A percentile compares a stretch with the other conserved stretches of the same genome.
Conservation (phyloP, 2,329 filamentous ascomycete genomes). For the Tolypocladium album region DNA sequence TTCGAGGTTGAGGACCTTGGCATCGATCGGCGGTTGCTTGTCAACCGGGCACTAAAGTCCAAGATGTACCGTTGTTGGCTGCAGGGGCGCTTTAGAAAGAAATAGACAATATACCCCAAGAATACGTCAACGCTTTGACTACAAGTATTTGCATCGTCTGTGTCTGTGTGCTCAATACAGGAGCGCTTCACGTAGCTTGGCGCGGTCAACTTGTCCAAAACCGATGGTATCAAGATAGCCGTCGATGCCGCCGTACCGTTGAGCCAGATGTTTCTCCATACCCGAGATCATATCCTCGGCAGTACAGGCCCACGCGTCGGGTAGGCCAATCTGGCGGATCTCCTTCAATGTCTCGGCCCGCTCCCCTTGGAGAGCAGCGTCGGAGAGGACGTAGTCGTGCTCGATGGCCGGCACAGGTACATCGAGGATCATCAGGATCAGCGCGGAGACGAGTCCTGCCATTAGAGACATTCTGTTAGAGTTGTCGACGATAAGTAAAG, state of each 20-base stretch:
- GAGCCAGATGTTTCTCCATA: constrained; percentile 46
- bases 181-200: constrained; percentile 27
- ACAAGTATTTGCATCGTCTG: background rate
- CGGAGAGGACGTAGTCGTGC: constrained; percentile 61
- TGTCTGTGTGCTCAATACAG: constrained; percentile 22
- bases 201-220: constrained; percentile 34
- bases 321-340: constrained; percentile 59
- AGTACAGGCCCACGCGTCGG: constrained; percentile 62
- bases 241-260: constrained; percentile 54
- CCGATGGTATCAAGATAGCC: constrained; percentile 56
- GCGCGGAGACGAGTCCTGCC: constrained; percentile 55
- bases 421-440: constrained; percentile 54
- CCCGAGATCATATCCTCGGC: constrained; percentile 51
- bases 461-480: constrained; percentile 17
- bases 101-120: constrained; percentile 24
- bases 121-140: background rate
- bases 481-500: background rate
- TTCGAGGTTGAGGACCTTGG: constrained; percentile 73
- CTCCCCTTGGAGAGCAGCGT: constrained; percentile 47
- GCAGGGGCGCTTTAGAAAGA: constrained; percentile 71
- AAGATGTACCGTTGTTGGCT: constrained; percentile 99
- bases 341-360: constrained; percentile 54
- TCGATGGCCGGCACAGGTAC: constrained; percentile 50
- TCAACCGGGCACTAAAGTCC: constrained; percentile 79
- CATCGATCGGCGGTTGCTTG: constrained; percentile 77